Evolutionary conservation across 108 stramenopile genomes (phyloP).

Genomic region (Cyclotella kingstonii): DNA sequence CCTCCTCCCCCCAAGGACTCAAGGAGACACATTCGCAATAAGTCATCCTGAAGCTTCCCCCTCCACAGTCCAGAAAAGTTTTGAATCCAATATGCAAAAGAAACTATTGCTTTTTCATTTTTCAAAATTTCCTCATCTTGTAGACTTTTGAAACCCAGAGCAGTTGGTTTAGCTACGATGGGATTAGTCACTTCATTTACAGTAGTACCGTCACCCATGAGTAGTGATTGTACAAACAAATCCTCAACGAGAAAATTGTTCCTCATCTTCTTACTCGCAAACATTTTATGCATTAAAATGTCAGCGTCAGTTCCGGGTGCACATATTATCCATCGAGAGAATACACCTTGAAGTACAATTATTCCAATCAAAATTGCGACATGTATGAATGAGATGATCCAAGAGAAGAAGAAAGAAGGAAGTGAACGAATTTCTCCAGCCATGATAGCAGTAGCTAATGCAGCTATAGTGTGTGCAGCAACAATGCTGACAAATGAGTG

Average conservation of each 20-base stretch:
- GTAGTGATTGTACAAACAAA: conserved; percentile 29
- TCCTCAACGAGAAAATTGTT: conserved; percentile 29
- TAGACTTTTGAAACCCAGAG: conserved; percentile 7
- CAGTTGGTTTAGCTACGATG: not conserved
- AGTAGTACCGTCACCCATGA: conserved; percentile 33
- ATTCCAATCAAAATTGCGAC: conserved; percentile 9
- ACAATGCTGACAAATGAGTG: conserved; percentile 10
- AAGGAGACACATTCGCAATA: conserved; percentile 35
- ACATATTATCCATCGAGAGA: conserved; percentile 36
- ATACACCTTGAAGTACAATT: conserved; percentile 27
- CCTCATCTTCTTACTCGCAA: not conserved
- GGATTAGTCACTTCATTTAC: conserved; percentile 15
- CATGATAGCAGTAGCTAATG: conserved; percentile 4
- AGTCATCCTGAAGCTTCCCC: conserved; percentile 26
- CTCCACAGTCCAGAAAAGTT: conserved; percentile 11
- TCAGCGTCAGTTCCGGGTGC: conserved; percentile 28
- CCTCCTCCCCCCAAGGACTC: conserved; percentile 34
- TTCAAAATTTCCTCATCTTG: conserved; percentile 35
- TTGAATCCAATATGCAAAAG: conserved; percentile 31
- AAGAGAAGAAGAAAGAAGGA: conserved; percentile 4
- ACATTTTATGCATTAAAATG: conserved; percentile 9
- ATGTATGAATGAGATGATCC: conserved; percentile 14
- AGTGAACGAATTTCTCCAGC: conserved; percentile 1
- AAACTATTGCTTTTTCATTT: conserved; percentile 25
- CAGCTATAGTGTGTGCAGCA: not conserved